These are phyloP conservation scores for Lentinula aciculospora DNA, from an alignment of 768 basidiomycete species.

Conservation along the genomic window DNA sequence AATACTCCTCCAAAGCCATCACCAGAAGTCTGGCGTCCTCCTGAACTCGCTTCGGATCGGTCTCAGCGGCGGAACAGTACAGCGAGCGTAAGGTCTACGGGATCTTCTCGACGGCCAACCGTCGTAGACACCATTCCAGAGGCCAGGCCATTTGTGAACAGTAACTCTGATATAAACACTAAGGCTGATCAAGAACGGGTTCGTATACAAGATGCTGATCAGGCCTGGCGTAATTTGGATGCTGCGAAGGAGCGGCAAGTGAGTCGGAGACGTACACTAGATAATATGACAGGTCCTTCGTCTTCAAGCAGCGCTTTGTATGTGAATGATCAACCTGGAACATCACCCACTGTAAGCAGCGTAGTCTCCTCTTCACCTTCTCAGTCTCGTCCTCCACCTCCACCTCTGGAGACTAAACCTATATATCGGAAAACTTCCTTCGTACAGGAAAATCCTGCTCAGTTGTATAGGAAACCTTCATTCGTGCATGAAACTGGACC, in stretches of 20 bases:
- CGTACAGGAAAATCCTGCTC: background rate
- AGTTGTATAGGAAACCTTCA: background rate
- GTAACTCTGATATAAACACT: background rate
- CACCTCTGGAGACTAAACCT: slow-evolving; percentile 3
- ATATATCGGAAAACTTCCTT: slow-evolving; percentile 6
- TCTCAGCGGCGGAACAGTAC: slow-evolving; percentile 4
- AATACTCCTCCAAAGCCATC: background rate
- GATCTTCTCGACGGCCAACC: slow-evolving; percentile 1
- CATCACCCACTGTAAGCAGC: background rate
- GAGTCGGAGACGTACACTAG: background rate
- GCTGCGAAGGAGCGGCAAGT: background rate
- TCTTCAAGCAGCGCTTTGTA: background rate
- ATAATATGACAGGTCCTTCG: background rate
- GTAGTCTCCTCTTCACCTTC: slow-evolving; percentile 5
- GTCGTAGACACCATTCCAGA: slow-evolving; percentile 1
- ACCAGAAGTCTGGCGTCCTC: slow-evolving; percentile 5
- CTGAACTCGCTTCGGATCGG: background rate
- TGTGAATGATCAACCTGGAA: background rate
- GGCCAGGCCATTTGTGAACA: background rate
- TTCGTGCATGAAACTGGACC: background rate
- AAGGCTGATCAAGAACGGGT: slow-evolving; percentile 4
- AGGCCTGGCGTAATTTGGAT: background rate
- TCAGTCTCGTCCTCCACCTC: slow-evolving; percentile 5
- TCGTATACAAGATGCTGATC: slow-evolving; percentile 3
- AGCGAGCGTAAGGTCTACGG: slow-evolving; percentile 5